Conservation (phyloP, 2,329 filamentous ascomycete genomes). For the Pyrenophora tritici-repentis region DNA sequence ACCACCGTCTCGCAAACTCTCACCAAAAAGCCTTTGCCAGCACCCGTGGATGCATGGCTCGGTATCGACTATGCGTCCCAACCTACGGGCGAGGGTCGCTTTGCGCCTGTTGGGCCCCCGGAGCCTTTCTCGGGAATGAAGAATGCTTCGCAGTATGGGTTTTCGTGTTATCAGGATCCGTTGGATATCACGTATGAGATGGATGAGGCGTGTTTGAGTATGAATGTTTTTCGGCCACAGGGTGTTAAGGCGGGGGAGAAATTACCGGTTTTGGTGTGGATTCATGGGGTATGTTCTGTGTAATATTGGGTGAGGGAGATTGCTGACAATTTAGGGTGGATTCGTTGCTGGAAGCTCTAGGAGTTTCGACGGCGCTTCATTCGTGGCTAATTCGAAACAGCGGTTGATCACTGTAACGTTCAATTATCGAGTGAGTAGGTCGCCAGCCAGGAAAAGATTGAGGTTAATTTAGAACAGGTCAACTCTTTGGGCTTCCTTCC, state of each 20-base stretch:
- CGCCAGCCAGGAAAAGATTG: too few species aligned
- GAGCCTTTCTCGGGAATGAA: constrained; percentile 46
- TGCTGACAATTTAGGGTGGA: constrained; percentile 11
- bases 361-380: constrained; percentile 34
- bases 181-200: constrained; percentile 35
- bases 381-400: constrained; percentile 30
- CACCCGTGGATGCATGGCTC: constrained; percentile 53
- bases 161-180: constrained; percentile 51
- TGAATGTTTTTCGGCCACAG: constrained; percentile 35
- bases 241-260: constrained; percentile 19
- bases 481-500: constrained; percentile 36
- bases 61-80: constrained; percentile 54
- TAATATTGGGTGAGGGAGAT: neutral
- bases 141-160: constrained; percentile 46
- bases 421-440: constrained; percentile 29
- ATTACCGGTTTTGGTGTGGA: constrained; percentile 37
- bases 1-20: constrained; percentile 44
- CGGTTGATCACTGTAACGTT: constrained; percentile 35
- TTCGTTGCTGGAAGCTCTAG: constrained; percentile 29
- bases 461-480: neutral
- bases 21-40: constrained; percentile 42
- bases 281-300: constrained; percentile 29
- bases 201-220: constrained; percentile 32
- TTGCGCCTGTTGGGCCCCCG: constrained; percentile 47
- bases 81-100: constrained; percentile 46